phyloP scores from a whole-genome alignment of 2,329 filamentous ascomycete genomes.

The Aureobasidium sp. region DNA sequence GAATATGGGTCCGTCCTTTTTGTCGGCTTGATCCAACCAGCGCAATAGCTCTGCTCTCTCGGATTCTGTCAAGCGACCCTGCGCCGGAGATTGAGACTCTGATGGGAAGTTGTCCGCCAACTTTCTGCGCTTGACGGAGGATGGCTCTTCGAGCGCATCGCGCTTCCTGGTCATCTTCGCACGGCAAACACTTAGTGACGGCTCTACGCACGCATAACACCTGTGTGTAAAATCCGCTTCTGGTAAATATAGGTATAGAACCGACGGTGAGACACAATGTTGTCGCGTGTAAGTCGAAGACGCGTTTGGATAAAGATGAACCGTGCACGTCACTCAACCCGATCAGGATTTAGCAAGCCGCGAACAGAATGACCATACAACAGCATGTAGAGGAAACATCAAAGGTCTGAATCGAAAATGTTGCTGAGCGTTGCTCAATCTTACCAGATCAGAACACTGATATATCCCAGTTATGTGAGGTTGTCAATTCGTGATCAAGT shows the following conservation, averaged over 20 bases:
- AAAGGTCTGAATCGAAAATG: not conserved
- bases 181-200: not conserved
- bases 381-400: not conserved
- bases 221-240: not conserved
- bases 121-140: constrained; percentile 10
- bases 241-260: not conserved
- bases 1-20: not conserved
- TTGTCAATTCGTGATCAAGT: not conserved
- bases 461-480: not conserved
- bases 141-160: constrained; percentile 6
- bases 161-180: not conserved
- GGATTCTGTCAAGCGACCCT: not conserved
- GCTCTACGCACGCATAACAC: not conserved
- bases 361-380: not conserved
- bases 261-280: not conserved
- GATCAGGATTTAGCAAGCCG: not conserved
- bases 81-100: constrained; percentile 1
- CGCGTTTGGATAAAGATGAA: not conserved
- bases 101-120: not conserved
- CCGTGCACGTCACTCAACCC: not conserved
- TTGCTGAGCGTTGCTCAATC: not conserved
- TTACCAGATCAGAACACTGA: not conserved
- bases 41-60: not conserved
- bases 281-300: constrained; percentile 1
- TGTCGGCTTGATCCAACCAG: constrained; percentile 10